phyloP scores from a whole-genome alignment of 2,329 filamentous ascomycete species.

The Ophiosphaerella herpotricha region DNA sequence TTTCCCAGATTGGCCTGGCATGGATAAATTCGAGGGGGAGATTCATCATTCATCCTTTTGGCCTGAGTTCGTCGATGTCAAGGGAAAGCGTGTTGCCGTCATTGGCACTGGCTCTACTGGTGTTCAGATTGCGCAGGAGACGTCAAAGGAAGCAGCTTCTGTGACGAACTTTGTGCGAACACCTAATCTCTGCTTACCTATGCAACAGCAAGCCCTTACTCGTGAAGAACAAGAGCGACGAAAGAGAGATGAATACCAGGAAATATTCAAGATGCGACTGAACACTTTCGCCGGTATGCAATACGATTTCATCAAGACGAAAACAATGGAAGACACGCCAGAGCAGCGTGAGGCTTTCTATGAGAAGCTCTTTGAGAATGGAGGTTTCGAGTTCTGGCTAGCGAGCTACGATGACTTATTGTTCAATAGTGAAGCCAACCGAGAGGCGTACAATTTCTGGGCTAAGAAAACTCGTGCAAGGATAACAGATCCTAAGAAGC shows the following conservation, averaged over 20 bases:
- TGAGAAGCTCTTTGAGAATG: constrained; percentile 47
- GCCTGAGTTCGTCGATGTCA: constrained; percentile 62
- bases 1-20: constrained; percentile 63
- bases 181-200: constrained; percentile 67
- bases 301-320: constrained; percentile 60
- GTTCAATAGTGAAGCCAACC: constrained; percentile 49
- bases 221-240: constrained; percentile 56
- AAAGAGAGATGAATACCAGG: constrained; percentile 46
- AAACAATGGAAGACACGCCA: constrained; percentile 55
- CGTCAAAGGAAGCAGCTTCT: constrained; percentile 56
- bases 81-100: constrained; percentile 63
- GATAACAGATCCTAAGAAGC: constrained; percentile 51
- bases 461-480: constrained; percentile 50
- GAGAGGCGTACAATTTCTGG: constrained; percentile 54
- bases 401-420: constrained; percentile 50
- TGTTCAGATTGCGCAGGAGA: constrained; percentile 67
- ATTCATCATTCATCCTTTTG: constrained; percentile 66
- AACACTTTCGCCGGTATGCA: constrained; percentile 63
- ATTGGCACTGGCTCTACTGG: constrained; percentile 69
- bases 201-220: constrained; percentile 58
- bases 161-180: constrained; percentile 69
- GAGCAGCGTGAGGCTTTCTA: constrained; percentile 52
- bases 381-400: constrained; percentile 50
- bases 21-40: constrained; percentile 63
- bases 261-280: constrained; percentile 59